Percentiles rank a stretch among this genome's conserved stretches.
phyloP scores from a whole-genome alignment of 2,329 filamentous ascomycete genomes.

The Zarea fungicola region DNA sequence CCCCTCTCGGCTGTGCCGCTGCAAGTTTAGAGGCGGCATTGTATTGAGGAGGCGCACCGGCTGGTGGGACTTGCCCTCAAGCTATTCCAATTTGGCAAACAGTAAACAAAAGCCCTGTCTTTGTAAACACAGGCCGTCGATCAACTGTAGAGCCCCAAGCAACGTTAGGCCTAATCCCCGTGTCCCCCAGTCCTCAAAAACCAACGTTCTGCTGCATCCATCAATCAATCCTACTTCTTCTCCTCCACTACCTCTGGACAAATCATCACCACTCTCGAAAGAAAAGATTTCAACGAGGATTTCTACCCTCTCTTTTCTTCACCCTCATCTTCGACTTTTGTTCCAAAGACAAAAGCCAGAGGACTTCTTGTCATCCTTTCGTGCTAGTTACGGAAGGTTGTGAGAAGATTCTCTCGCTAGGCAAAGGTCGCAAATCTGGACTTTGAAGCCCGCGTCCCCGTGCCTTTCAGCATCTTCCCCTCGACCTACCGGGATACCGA shows the following conservation, averaged over 20 bases:
- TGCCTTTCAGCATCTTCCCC: slow-evolving; percentile 99
- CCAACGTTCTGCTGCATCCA: slow-evolving; percentile 28
- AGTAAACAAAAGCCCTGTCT: slow-evolving; percentile 11
- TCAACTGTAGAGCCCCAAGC: slow-evolving; percentile 9
- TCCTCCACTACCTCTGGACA: slow-evolving; percentile 36
- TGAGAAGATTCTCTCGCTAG: slow-evolving; percentile 64
- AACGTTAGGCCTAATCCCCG: slow-evolving; percentile 11
- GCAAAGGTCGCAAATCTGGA: slow-evolving; percentile 93
- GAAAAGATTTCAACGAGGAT: slow-evolving; percentile 30
- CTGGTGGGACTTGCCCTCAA: slow-evolving; percentile 9
- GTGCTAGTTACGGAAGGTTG: slow-evolving; percentile 53
- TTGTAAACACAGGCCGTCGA: slow-evolving; percentile 10
- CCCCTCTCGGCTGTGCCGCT: slow-evolving; percentile 9
- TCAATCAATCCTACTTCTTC: slow-evolving; percentile 23
- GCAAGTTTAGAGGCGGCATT: too few species aligned
- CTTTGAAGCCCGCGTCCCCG: slow-evolving; percentile 99
- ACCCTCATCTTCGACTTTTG: slow-evolving; percentile 42
- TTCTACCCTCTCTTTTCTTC: slow-evolving; percentile 27
- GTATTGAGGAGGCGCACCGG: slow-evolving; percentile 5
- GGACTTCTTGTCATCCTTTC: slow-evolving; percentile 67
- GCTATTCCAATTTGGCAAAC: slow-evolving; percentile 12
- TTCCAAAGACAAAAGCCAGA: slow-evolving; percentile 58
- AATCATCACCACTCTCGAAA: slow-evolving; percentile 21
- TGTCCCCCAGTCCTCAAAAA: slow-evolving; percentile 34
- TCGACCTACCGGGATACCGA: slow-evolving; percentile 77